Base-by-base conservation (phyloP, 164 flowering plant genomes). In the Magnolia officinalis region DNA sequence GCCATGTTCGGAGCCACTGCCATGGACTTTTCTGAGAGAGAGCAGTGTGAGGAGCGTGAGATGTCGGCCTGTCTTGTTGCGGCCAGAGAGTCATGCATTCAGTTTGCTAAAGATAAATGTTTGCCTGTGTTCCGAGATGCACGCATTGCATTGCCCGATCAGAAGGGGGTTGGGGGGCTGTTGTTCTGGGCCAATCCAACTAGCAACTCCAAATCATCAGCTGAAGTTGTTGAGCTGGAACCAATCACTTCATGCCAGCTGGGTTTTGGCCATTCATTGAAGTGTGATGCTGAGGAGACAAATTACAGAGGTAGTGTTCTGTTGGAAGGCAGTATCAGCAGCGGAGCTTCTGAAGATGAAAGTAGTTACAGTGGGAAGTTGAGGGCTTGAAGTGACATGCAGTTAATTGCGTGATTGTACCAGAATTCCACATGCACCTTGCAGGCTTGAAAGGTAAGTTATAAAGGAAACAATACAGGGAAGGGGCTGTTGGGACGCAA, bases 31-130 rank as follows among this genome's bases (percentile, higher is more conserved):
- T 71, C 74, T 6, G 86, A 80, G 77, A 72, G 86, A 73, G 80
- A 77, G 75, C n/a, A 74, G 24, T 84, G 83, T 6, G 84, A 82
- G 73, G 83, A 84, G 78, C 73, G 80, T 55, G 83, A 79, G 50
- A 84, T 82, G 86, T 70, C 75, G 29, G 71, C 82, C 50, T 81
- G 86, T 75, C 61, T 83, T 61, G 82, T 73, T 29, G 75, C 77
- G 71, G 76, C 86, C 4, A 75, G 24, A 72, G 80, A 82, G 21
- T 70, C 83, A 24, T 84, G 86, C 63, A 18, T 73, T 10, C 83
- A 79, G 67, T 76, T 84, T 50, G 79, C 83, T 2, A 82, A 78
- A 24, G 84, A 81, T 19, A 84, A 81, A 65, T 80, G 82, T 72
- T 75, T 78, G 24, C 14, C 72, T 1, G 77, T 78, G 63, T 82